These are phyloP conservation scores for Xylaria sp. DNA, from an alignment of 2,329 filamentous ascomycete genomes.

Conservation along the genomic window DNA sequence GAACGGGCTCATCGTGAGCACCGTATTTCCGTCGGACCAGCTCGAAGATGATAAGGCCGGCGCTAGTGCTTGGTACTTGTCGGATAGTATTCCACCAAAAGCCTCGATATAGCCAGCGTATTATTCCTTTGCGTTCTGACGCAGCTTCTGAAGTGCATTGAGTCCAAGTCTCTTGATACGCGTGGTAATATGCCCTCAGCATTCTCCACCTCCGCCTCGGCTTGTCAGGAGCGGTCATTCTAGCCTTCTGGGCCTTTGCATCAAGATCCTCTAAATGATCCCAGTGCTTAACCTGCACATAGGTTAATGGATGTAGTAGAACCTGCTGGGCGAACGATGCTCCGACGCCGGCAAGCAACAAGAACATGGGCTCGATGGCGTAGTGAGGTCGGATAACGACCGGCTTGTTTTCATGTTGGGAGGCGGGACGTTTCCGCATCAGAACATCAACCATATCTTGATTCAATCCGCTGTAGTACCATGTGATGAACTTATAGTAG, in stretches of 20 bases:
- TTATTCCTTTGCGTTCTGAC: slow-evolving; percentile 65
- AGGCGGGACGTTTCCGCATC: slow-evolving; percentile 58
- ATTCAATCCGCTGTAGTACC: slow-evolving; percentile 73
- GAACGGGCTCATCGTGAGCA: slow-evolving; percentile 68
- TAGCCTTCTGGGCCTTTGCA: slow-evolving; percentile 63
- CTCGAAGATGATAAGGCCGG: slow-evolving; percentile 83
- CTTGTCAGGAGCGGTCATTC: slow-evolving; percentile 50
- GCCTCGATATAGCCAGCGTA: slow-evolving; percentile 74
- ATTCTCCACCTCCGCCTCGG: slow-evolving; percentile 60
- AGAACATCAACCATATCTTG: slow-evolving; percentile 63
- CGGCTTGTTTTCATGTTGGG: slow-evolving; percentile 47
- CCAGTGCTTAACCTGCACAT: slow-evolving; percentile 79
- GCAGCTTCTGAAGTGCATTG: slow-evolving; percentile 69
- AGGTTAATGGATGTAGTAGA: slow-evolving; percentile 76
- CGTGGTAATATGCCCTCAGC: slow-evolving; percentile 74
- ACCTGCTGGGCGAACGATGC: slow-evolving; percentile 76
- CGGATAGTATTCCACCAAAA: slow-evolving; percentile 79
- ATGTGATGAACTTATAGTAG: slow-evolving; percentile 77
- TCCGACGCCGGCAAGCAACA: slow-evolving; percentile 74
- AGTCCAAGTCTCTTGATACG: slow-evolving; percentile 74
- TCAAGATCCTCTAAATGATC: slow-evolving; percentile 79
- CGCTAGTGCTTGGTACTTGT: slow-evolving; percentile 81
- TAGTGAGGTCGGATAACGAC: slow-evolving; percentile 77
- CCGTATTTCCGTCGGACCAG: slow-evolving; percentile 79
- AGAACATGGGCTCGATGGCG: slow-evolving; percentile 77